Conservation (phyloP, 2,329 filamentous ascomycete genomes). For the Cercospora sp. region DNA sequence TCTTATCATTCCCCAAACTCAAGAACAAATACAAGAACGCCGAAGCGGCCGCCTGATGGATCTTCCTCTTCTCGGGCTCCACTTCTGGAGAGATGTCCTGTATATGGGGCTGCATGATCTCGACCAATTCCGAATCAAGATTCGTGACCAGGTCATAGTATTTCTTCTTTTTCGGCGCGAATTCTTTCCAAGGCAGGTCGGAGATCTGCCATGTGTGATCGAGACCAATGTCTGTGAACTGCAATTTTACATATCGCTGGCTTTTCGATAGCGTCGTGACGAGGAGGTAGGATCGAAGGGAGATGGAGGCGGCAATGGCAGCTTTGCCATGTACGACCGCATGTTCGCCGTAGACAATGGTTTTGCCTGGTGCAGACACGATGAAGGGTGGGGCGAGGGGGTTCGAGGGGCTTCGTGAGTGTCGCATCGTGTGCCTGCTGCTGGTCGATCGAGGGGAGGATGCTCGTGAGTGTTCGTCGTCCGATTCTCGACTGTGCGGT, state of each 20-base stretch:
- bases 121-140: conserved; percentile 79
- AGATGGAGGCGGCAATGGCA: conserved; percentile 92
- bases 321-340: conserved; percentile 97
- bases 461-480: conserved; percentile 9
- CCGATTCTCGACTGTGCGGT: conserved; percentile 7
- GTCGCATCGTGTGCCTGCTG: conserved; percentile 7
- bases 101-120: conserved; percentile 78
- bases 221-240: conserved; percentile 87
- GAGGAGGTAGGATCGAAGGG: conserved; percentile 91
- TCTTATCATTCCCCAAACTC: conserved; percentile 76
- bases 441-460: background rate
- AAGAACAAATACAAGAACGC: conserved; percentile 93
- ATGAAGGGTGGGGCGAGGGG: conserved; percentile 85
- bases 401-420: conserved; percentile 43
- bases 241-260: conserved; percentile 79
- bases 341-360: conserved; percentile 97
- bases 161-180: conserved; percentile 87
- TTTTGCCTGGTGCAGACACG: conserved; percentile 96
- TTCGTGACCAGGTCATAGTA: conserved; percentile 83
- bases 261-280: conserved; percentile 94
- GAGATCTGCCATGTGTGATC: conserved; percentile 94
- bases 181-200: conserved; percentile 80
- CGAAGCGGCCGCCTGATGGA: conserved; percentile 77
- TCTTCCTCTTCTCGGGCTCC: conserved; percentile 69
- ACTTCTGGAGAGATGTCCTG: conserved; percentile 65